Conservation (phyloP, 768 basidiomycete genomes). For the Hortiboletus campestris region DNA sequence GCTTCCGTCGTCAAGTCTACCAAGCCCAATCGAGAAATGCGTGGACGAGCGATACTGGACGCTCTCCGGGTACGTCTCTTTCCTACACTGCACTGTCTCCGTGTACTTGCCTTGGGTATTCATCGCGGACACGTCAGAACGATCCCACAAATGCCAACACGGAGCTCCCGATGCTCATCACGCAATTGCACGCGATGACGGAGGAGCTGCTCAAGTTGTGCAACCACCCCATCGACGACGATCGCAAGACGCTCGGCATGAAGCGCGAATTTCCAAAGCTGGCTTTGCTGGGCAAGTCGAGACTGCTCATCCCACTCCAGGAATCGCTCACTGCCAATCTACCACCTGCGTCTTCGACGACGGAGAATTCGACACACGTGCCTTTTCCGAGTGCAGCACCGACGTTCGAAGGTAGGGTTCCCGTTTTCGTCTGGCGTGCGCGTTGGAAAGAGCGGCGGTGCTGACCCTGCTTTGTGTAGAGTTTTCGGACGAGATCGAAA, state of each 20-base stretch:
- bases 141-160: constrained; percentile 43
- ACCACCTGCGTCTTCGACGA: constrained; percentile 63
- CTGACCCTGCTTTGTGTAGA: constrained; percentile 39
- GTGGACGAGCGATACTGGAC: constrained; percentile 59
- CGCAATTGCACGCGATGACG: constrained; percentile 59
- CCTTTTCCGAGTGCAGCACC: constrained; percentile 81
- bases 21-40: constrained; percentile 52
- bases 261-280: constrained; percentile 54
- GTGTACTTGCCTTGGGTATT: not conserved
- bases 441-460: not conserved
- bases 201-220: constrained; percentile 68
- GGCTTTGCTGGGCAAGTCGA: constrained; percentile 53
- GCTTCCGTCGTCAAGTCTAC: constrained; percentile 85
- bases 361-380: constrained; percentile 56
- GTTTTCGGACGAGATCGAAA: constrained; percentile 77
- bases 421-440: not conserved
- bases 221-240: constrained; percentile 48
- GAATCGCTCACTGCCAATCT: constrained; percentile 86
- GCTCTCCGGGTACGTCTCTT: constrained; percentile 50
- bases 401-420: constrained; percentile 59
- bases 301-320: constrained; percentile 87
- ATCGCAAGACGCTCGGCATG: constrained; percentile 39
- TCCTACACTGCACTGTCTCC: not conserved
- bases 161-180: constrained; percentile 49
- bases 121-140: constrained; percentile 34